A percentile compares a stretch with the other conserved stretches of the same genome.
These are phyloP conservation scores for Comarum palustre DNA, from an alignment of 306 rosid species.

Conservation along the genomic window DNA sequence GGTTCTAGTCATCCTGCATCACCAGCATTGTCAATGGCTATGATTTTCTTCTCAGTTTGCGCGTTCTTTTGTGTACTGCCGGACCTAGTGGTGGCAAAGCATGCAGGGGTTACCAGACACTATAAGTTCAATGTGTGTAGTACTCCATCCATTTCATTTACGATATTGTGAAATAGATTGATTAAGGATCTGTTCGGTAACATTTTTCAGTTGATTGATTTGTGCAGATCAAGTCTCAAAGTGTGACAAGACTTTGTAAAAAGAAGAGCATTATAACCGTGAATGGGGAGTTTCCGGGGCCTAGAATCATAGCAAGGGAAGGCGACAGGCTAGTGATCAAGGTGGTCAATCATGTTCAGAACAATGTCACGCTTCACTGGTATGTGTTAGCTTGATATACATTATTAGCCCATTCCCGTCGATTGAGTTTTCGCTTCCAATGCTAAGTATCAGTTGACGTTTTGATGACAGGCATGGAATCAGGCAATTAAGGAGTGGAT, in stretches of 20 bases:
- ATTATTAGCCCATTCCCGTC: not conserved
- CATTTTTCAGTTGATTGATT: not conserved
- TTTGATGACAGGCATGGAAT: conserved; percentile 51
- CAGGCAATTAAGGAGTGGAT: conserved; percentile 55
- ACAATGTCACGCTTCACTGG: conserved; percentile 67
- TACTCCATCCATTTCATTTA: conserved; percentile 15
- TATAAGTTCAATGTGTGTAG: conserved; percentile 55
- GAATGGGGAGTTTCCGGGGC: conserved; percentile 63
- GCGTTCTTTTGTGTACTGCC: conserved; percentile 35
- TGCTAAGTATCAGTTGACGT: not conserved
- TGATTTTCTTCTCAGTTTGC: conserved; percentile 26
- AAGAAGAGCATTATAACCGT: conserved; percentile 70
- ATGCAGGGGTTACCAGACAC: conserved; percentile 56
- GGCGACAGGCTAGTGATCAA: conserved; percentile 56
- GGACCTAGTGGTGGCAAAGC: conserved; percentile 38
- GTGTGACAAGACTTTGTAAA: conserved; percentile 62
- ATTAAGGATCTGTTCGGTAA: not conserved
- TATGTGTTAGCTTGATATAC: conserved; percentile 14
- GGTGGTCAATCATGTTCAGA: conserved; percentile 57
- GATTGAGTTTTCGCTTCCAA: not conserved
- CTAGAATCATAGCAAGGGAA: conserved; percentile 72
- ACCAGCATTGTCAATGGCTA: conserved; percentile 23
- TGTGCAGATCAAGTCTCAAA: conserved; percentile 50
- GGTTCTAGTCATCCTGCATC: conserved; percentile 22
- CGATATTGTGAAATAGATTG: not conserved